A percentile compares a stretch with the other conserved stretches of the same genome.
Evolutionary conservation across 78 protist genomes (phyloP).

Genomic region (Tieghemostelium lacteum): DNA sequence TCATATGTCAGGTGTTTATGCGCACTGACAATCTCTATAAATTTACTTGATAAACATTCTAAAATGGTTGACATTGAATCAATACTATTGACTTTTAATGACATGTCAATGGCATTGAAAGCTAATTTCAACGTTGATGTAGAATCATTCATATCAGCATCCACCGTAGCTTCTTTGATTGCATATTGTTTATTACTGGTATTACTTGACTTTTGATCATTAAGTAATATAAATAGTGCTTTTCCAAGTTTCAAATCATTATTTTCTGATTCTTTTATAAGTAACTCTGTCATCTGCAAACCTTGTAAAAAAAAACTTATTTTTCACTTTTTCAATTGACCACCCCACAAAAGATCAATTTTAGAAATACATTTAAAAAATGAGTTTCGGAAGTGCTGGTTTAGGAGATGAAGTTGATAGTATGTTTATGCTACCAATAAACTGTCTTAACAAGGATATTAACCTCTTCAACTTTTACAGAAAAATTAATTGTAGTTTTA

Average conservation of each 20-base stretch:
- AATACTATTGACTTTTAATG: background rate
- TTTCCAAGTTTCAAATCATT: background rate
- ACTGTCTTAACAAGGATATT: background rate
- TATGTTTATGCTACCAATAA: background rate
- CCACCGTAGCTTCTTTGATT: no score
- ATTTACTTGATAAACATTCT: background rate
- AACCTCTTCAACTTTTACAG: background rate
- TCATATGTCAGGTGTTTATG: background rate
- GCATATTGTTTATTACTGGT: no score
- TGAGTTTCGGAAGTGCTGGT: conserved; percentile 56
- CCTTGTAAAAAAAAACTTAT: no score
- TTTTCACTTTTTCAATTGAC: no score
- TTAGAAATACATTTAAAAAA: background rate
- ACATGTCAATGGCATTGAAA: background rate
- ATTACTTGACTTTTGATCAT: background rate
- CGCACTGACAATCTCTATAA: background rate
- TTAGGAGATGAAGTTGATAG: conserved; percentile 76
- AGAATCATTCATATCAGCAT: background rate
- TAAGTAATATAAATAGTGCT: background rate
- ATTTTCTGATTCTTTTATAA: no score
- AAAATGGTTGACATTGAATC: conserved; percentile 9
- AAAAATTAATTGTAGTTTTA: conserved; percentile 85
- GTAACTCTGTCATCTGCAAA: no score
- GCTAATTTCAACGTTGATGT: background rate
- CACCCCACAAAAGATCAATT: no score